These are phyloP conservation scores for Tylopilus vinaceipallidus DNA, from an alignment of 768 basidiomycete genomes.

Conservation along the genomic window DNA sequence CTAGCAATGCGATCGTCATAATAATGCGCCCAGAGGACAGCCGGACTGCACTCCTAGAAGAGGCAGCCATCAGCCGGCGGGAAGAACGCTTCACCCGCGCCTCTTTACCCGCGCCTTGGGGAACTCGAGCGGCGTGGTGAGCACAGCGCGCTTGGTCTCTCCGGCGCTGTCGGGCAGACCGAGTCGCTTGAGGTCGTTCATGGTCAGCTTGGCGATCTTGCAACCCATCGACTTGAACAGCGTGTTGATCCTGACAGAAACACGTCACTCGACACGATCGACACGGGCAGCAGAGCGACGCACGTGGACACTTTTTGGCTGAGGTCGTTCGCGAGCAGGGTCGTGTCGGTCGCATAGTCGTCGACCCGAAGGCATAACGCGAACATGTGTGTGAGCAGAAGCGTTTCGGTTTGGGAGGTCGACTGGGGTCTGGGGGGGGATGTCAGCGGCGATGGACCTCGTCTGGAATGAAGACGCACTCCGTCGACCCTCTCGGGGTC, in stretches of 20 bases:
- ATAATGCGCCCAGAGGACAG: background rate
- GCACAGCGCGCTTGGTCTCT: conserved; percentile 66
- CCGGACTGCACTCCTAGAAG: background rate
- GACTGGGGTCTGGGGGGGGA: conserved; percentile 37
- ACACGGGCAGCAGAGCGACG: conserved; percentile 26
- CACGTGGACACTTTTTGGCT: conserved; percentile 64
- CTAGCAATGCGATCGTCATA: no score
- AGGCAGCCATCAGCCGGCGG: background rate
- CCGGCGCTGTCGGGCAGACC: conserved; percentile 65
- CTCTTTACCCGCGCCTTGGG: conserved; percentile 56
- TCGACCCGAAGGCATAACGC: conserved; percentile 80
- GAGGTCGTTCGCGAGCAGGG: conserved; percentile 70
- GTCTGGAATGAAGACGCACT: conserved; percentile 36
- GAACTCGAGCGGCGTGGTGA: conserved; percentile 78
- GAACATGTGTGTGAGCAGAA: conserved; percentile 75
- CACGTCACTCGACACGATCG: conserved; percentile 1
- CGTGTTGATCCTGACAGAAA: conserved; percentile 48
- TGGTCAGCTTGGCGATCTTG: conserved; percentile 54
- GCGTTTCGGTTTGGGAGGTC: conserved; percentile 70
- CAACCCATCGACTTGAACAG: conserved; percentile 83
- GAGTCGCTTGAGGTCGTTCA: conserved; percentile 64
- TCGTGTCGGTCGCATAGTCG: conserved; percentile 68
- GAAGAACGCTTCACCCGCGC: conserved; percentile 15
- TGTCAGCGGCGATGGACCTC: background rate
- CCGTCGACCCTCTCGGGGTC: conserved; percentile 58